Evolutionary conservation across 2,329 filamentous ascomycete species (phyloP).

Genomic region (Rhexocercosporidium sp.): DNA sequence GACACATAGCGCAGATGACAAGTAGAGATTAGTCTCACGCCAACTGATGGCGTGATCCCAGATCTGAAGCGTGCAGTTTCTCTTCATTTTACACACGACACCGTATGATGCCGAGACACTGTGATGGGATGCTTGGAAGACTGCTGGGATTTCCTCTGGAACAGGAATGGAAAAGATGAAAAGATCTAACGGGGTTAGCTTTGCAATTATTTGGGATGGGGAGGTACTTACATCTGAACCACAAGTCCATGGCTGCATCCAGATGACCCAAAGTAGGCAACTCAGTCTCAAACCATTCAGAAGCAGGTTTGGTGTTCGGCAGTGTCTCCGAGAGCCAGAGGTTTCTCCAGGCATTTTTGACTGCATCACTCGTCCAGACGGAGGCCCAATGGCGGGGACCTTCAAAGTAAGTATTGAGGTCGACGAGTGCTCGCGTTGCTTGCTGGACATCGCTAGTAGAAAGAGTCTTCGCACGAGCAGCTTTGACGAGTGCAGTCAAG

Average conservation of each 20-base stretch:
- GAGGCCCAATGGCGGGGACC: constrained; percentile 51
- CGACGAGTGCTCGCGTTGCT: constrained; percentile 35
- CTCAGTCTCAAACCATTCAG: constrained; percentile 52
- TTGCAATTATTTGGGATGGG: background rate
- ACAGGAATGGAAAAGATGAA: constrained; percentile 54
- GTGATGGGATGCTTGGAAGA: constrained; percentile 68
- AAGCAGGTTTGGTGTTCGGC: constrained; percentile 40
- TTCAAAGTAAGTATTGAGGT: constrained; percentile 44
- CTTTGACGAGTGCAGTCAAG: constrained; percentile 54
- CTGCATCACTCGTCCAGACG: constrained; percentile 52
- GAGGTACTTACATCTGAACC: constrained; percentile 45
- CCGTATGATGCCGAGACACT: constrained; percentile 65
- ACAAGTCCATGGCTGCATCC: constrained; percentile 51
- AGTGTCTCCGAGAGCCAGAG: constrained; percentile 50
- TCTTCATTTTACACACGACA: constrained; percentile 65
- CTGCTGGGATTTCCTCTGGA: constrained; percentile 51
- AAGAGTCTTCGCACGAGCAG: constrained; percentile 52
- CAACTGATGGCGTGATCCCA: constrained; percentile 69
- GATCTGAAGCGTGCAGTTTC: constrained; percentile 63
- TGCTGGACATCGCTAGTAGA: constrained; percentile 52
- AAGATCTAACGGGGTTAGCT: constrained; percentile 30
- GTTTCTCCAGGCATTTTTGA: constrained; percentile 52
- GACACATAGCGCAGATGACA: constrained; percentile 39
- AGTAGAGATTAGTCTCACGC: constrained; percentile 51
- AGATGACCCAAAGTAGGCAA: constrained; percentile 51